Evolutionary conservation across 2,329 filamentous ascomycete species (phyloP), one percentile per base, ranked within the genome.

Genomic region (Alternaria conjuncta): DNA sequence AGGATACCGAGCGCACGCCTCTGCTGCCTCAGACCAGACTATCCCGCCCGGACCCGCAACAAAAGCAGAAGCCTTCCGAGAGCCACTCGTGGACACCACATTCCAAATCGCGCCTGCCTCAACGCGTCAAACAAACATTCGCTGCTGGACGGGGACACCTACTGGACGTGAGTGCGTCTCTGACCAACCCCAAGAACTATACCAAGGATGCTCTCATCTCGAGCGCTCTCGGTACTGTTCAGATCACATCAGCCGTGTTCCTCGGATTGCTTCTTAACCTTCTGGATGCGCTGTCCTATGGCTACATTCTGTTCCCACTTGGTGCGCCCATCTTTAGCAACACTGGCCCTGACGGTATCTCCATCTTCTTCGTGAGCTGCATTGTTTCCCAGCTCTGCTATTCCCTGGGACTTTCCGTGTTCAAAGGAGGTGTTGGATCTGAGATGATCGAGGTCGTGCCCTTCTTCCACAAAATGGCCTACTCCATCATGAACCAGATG

Each of bases 381-480:
- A 97, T 99, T 67, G 87, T 98, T 44, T 92, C 96, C 0, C 96
- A 99, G 78, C 80, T 99, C 55, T 92, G 93, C 15, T 98, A 95
- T 78, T 97, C 95, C 0, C 86, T 86, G 20, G 90, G 89, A 4
- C 92, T 93, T 1, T 97, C 94, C 74, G 89, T 93, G 32, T 99
- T 99, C 82, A 91, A 88, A 69, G 95, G 96, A 15, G 94, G 93
- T 4, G 89, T 99, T 63, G 96, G 96, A 6, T 98, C 96, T 3
- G 96, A 99, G 80, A 90, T 99, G 89, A 99, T 98, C 70, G 96
- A 99, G 82, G 95, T 98, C 1, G 95, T 99, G 1, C 96, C 95
- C 0, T 99, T 99, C 82, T 98, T 99, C 78, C 96, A 99, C 82
- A 97, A 95, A 75, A 99, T 99, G 95, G 94, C 96, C 1, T 89